phyloP scores from a whole-genome alignment of 1,284 basidiomycete species.

The Cystobasidium sp. region DNA sequence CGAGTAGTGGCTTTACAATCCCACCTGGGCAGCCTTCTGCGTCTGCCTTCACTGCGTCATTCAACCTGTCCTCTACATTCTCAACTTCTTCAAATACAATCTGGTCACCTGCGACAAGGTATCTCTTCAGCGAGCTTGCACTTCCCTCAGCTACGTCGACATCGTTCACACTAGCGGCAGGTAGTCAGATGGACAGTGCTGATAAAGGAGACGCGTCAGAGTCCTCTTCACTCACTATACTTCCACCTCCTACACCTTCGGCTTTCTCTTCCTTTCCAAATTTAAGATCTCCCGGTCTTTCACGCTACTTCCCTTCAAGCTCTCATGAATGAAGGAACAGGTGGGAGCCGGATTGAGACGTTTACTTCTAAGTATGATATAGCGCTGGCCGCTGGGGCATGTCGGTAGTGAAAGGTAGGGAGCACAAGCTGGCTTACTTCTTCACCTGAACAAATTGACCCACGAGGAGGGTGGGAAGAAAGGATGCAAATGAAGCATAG shows the following conservation, averaged over 20 bases:
- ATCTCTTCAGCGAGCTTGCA: conserved; percentile 27
- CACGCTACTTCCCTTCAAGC: conserved; percentile 14
- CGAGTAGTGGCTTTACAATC: neutral
- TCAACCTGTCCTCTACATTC: conserved; percentile 16
- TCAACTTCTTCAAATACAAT: neutral
- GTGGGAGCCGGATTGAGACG: neutral
- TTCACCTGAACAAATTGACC: too few relatives aligned
- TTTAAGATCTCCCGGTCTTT: conserved; percentile 21
- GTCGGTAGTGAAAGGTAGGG: too few relatives aligned
- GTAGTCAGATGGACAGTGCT: neutral
- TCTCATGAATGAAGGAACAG: neutral
- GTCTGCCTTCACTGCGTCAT: conserved; percentile 4
- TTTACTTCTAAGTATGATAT: too few relatives aligned
- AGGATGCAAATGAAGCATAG: too few relatives aligned
- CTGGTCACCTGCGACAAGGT: conserved; percentile 26
- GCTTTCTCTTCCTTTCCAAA: conserved; percentile 24
- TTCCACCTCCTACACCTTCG: conserved; percentile 31
- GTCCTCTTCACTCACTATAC: neutral
- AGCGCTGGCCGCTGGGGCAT: too few relatives aligned
- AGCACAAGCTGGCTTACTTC: too few relatives aligned
- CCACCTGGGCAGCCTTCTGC: conserved; percentile 14
- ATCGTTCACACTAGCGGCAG: neutral
- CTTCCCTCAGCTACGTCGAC: neutral
- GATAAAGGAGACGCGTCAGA: too few relatives aligned
- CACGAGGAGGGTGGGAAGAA: too few relatives aligned